phyloP scores from a whole-genome alignment of 495 filamentous ascomycete genomes.

The Neurospora sp. region DNA sequence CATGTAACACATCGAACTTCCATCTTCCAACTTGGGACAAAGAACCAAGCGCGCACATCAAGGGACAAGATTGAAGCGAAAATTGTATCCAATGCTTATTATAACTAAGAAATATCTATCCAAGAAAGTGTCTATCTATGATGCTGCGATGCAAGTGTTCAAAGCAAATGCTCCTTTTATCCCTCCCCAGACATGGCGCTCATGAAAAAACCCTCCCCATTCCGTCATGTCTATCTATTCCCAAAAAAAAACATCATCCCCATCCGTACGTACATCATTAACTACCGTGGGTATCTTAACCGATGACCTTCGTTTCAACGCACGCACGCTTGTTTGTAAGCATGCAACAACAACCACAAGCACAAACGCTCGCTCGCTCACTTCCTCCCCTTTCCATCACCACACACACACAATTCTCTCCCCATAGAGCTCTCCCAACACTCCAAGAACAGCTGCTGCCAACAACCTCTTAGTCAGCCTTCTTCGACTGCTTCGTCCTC shows the following conservation, averaged over 20 bases:
- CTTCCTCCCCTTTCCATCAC: not conserved
- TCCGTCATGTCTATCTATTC: not conserved
- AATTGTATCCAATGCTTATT: not conserved
- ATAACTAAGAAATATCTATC: not conserved
- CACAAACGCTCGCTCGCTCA: not conserved
- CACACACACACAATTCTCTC: not conserved
- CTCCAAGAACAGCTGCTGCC: not conserved
- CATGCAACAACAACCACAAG: too few relatives aligned
- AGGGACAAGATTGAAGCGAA: not conserved
- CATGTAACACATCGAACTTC: too few relatives aligned
- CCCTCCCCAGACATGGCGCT: not conserved
- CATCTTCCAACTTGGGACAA: too few relatives aligned
- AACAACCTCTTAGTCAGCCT: slow-evolving; percentile 13
- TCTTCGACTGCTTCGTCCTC: slow-evolving; percentile 20
- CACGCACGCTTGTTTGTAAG: not conserved
- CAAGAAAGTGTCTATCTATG: not conserved
- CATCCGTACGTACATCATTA: not conserved
- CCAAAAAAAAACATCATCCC: not conserved
- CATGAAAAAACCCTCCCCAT: not conserved
- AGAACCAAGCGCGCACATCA: too few relatives aligned
- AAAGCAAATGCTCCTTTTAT: not conserved
- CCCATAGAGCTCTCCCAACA: not conserved
- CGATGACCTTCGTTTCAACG: not conserved
- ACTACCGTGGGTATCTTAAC: not conserved
- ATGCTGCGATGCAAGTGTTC: not conserved